phyloP scores from a whole-genome alignment of 352 stramenopile species.

The Phytophthora quininea region DNA sequence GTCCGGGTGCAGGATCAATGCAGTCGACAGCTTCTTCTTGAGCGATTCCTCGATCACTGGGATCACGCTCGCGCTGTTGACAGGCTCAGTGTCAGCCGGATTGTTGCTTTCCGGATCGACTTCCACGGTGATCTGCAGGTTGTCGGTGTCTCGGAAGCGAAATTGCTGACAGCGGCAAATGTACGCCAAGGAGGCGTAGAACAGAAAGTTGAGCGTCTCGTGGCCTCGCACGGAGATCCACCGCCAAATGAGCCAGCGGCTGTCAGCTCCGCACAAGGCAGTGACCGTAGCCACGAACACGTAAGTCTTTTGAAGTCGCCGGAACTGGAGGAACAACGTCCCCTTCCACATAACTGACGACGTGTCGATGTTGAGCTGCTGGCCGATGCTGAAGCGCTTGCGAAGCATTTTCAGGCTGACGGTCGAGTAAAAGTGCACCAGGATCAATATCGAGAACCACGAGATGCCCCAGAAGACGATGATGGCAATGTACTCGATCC shows the following conservation, averaged over 20 bases:
- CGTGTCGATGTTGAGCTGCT: conserved; percentile 52
- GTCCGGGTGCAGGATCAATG: conserved; percentile 26
- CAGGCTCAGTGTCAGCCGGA: not conserved
- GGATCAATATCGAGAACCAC: conserved; percentile 55
- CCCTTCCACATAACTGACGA: conserved; percentile 58
- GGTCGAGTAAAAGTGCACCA: conserved; percentile 63
- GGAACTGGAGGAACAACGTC: conserved; percentile 60
- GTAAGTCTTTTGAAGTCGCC: conserved; percentile 54
- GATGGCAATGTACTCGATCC: conserved; percentile 47
- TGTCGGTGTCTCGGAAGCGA: conserved; percentile 49
- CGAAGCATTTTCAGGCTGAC: conserved; percentile 71
- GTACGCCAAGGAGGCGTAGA: conserved; percentile 50
- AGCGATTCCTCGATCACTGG: conserved; percentile 15
- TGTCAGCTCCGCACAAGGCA: conserved; percentile 42
- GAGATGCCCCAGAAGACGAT: conserved; percentile 57
- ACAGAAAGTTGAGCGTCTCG: conserved; percentile 45
- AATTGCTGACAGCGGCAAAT: conserved; percentile 68
- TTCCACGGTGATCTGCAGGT: conserved; percentile 20
- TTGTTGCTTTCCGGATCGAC: not conserved
- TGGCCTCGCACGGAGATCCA: conserved; percentile 43
- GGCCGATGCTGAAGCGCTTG: conserved; percentile 56
- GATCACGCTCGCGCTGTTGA: conserved; percentile 12
- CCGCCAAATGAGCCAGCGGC: conserved; percentile 39
- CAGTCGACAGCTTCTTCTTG: conserved; percentile 24
- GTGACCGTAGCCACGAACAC: conserved; percentile 46